Conservation (phyloP, 1,284 basidiomycete species). For the Sporisorium graminicola region DNA sequence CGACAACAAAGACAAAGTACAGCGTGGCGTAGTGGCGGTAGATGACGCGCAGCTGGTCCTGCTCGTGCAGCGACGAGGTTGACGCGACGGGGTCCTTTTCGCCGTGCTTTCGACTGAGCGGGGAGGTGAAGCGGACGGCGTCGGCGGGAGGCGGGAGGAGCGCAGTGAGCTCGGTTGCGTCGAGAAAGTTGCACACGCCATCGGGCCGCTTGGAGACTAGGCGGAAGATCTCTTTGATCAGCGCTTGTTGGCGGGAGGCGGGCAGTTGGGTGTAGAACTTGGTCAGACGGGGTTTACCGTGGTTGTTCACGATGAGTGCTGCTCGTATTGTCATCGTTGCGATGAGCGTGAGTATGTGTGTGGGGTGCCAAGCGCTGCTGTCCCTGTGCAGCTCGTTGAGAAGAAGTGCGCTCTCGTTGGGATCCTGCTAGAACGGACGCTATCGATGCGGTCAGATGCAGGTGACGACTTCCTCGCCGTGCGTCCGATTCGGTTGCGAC, state of each 20-base stretch:
- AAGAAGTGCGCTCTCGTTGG: background rate
- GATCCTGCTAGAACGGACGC: background rate
- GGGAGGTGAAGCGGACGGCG: slow-evolving; percentile 41
- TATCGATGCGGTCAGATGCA: background rate
- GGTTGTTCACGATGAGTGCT: slow-evolving; percentile 85
- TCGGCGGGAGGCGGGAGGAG: slow-evolving; percentile 57
- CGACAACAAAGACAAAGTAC: slow-evolving; percentile 97
- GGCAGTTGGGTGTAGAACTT: slow-evolving; percentile 82
- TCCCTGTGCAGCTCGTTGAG: background rate
- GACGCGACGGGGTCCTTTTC: slow-evolving; percentile 4
- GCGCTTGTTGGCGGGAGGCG: slow-evolving; percentile 61
- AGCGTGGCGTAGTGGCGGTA: slow-evolving; percentile 85
- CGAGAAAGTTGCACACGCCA: slow-evolving; percentile 67
- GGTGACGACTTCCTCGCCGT: no score
- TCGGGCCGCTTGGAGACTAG: slow-evolving; percentile 65
- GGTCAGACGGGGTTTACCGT: slow-evolving; percentile 88
- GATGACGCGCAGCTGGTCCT: slow-evolving; percentile 66
- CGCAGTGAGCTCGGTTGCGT: slow-evolving; percentile 65
- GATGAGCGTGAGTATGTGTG: background rate
- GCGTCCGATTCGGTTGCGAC: background rate
- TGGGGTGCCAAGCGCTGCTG: background rate
- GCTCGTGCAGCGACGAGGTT: background rate
- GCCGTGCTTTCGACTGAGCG: slow-evolving; percentile 12
- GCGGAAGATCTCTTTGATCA: slow-evolving; percentile 64
- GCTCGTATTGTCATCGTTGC: slow-evolving; percentile 83